Evolutionary conservation across 1,139 yeast species (phyloP), one percentile per base, ranked within the genome.

Genomic region (Kazachstania sp.): DNA sequence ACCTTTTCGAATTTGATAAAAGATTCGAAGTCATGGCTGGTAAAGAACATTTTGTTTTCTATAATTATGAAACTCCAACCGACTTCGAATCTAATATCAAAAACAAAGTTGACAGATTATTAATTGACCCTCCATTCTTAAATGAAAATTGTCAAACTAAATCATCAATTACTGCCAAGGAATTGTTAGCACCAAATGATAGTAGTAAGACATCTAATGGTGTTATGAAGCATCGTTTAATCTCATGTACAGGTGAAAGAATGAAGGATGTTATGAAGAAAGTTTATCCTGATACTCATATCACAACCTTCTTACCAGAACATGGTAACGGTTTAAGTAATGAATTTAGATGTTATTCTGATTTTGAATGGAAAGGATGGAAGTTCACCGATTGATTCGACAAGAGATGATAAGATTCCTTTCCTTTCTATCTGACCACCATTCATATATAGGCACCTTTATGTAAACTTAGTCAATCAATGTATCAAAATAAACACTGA

Each of bases 41-140:
- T 1, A 70, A 71, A 18, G 75, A 76, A 13, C 74, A 79, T 51
- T 88, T 83, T 65, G 76, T 75, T 28, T 78, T 76, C 54, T 88
- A 86, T 61, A 95, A 88, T 64, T 88, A 82, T 64, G 79, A 81
- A 50, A 57, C 71, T 15, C 96, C 96, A 3, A 65, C 78, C 19
- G 72, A 75, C 1, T 70, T 86, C 30, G 85, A 86, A n/a, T 71
- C 68, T 1, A 69, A 71, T 41, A 68, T 86, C 41, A 72, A 71
- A 53, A 77, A 83, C 41, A 79, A 76, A 56, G 82, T 86, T 46
- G 83, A 87, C 60, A 70, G 95, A 54, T 63, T 86, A n/a, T 67
- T 88, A 49, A 79, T 87, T 13, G 97, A 88, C 63, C 96, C 96
- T 1, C 97, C 96, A 28, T 88, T 86, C 59, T 70, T 88, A 49